A percentile compares a stretch with the other conserved stretches of the same genome.
Evolutionary conservation across 805 yeast genomes (phyloP).

Genomic region (Metschnikowia lachancei): DNA sequence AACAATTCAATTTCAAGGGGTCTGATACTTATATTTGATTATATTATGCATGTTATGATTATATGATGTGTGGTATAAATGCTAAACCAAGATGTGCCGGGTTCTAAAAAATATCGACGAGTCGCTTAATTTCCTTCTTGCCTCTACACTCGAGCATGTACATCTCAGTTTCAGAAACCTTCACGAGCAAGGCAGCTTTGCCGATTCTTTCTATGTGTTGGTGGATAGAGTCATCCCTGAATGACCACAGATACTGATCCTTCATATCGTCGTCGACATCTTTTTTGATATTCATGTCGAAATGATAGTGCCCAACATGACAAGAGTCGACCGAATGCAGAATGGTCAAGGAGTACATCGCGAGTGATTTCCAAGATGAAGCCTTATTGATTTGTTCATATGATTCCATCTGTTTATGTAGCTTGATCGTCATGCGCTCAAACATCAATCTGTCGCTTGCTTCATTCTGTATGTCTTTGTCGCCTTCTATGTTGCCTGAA

Average conservation of each 20-base stretch:
- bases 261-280: constrained; percentile 10
- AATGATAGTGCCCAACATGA: constrained; percentile 27
- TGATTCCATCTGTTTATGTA: constrained; percentile 36
- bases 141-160: constrained; percentile 47
- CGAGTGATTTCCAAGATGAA: constrained; percentile 43
- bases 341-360: constrained; percentile 37
- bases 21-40: no score
- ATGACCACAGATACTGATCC: constrained; percentile 30
- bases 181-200: constrained; percentile 42
- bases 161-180: constrained; percentile 28
- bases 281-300: constrained; percentile 25
- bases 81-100: neutral
- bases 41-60: no score
- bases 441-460: constrained; percentile 20
- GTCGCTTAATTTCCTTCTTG: constrained; percentile 35
- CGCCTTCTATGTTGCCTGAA: neutral
- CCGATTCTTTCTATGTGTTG: constrained; percentile 38
- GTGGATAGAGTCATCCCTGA: constrained; percentile 29
- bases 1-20: no score
- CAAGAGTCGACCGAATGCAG: constrained; percentile 26
- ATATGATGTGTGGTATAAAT: neutral
- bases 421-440: constrained; percentile 34
- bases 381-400: constrained; percentile 30
- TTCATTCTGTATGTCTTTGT: neutral
- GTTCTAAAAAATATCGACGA: constrained; percentile 13